A percentile compares a stretch with the other conserved stretches of the same genome.
Conservation (phyloP, 495 filamentous ascomycete species). For the Aspergillus indologenus region DNA sequence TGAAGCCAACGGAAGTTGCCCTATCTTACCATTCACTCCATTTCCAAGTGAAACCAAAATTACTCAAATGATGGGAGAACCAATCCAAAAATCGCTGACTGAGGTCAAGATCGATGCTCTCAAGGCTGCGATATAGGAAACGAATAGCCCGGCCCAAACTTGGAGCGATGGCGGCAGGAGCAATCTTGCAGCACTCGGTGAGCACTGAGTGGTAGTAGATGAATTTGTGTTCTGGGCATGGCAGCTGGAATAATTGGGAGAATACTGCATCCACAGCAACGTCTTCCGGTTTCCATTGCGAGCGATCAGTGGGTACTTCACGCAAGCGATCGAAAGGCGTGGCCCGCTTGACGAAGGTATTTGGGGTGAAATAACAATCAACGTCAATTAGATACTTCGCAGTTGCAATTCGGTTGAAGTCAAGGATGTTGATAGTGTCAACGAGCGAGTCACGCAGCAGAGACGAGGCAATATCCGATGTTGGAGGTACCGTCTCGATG, state of each 20-base stretch:
- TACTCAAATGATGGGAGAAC: conserved; percentile 97
- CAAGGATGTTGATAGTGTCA: conserved; percentile 90
- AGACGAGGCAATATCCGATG: conserved; percentile 69
- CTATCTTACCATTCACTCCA: conserved; percentile 86
- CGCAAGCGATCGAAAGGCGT: conserved; percentile 86
- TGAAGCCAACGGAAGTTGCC: background rate
- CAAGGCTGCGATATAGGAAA: conserved; percentile 76
- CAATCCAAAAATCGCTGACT: conserved; percentile 88
- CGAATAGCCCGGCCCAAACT: conserved; percentile 91
- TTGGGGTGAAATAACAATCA: conserved; percentile 86
- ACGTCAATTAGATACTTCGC: conserved; percentile 90
- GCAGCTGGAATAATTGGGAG: conserved; percentile 86
- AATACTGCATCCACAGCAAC: conserved; percentile 96
- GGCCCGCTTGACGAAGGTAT: conserved; percentile 88
- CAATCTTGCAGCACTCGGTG: conserved; percentile 92
- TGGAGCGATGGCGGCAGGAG: conserved; percentile 92
- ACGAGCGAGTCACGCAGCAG: conserved; percentile 81
- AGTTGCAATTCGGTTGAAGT: conserved; percentile 84
- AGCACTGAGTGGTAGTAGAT: conserved; percentile 95
- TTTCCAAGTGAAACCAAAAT: conserved; percentile 99
- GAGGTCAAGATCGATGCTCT: conserved; percentile 83
- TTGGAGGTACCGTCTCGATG: conserved; percentile 83
- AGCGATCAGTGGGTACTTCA: conserved; percentile 60
- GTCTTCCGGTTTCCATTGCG: conserved; percentile 97
- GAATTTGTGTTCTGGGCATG: conserved; percentile 84